Conservation (phyloP, 2,329 filamentous ascomycete species). For the Exophiala mesophila region DNA sequence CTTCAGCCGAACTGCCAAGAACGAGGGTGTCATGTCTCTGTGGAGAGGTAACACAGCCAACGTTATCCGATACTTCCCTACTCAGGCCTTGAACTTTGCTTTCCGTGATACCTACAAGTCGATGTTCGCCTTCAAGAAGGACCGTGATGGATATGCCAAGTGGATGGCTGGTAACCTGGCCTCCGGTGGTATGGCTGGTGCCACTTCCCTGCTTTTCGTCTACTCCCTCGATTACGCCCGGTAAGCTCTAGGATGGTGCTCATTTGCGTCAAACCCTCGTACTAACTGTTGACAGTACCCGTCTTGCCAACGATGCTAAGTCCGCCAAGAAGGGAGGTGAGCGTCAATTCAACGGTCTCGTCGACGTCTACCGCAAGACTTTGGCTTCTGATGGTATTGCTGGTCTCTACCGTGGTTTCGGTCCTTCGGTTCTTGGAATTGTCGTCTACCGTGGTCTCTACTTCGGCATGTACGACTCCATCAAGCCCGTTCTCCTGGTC, state of each 20-base stretch:
- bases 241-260: conserved; percentile 17
- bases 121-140: conserved; percentile 99
- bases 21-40: conserved; percentile 90
- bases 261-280: too few relatives aligned
- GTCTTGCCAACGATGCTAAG: conserved; percentile 99
- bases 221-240: conserved; percentile 99
- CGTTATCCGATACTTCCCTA: conserved; percentile 99
- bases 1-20: conserved; percentile 84
- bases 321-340: conserved; percentile 85
- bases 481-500: conserved; percentile 97
- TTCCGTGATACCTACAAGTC: conserved; percentile 99
- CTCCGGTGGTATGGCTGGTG: conserved; percentile 99
- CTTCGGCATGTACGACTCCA: conserved; percentile 99
- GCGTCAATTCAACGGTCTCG: conserved; percentile 99
- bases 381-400: conserved; percentile 96
- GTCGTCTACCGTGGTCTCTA: conserved; percentile 99
- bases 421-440: conserved; percentile 98
- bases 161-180: conserved; percentile 99
- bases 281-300: conserved; percentile 59
- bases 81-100: conserved; percentile 99
- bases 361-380: conserved; percentile 99
- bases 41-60: conserved; percentile 99
- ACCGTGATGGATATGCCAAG: conserved; percentile 94
- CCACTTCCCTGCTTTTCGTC: conserved; percentile 99
- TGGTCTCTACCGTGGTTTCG: conserved; percentile 99